A percentile compares a stretch with the other conserved stretches of the same genome.
phyloP scores from a whole-genome alignment of 345 rosid species.

The Diplotaxis tenuifolia region DNA sequence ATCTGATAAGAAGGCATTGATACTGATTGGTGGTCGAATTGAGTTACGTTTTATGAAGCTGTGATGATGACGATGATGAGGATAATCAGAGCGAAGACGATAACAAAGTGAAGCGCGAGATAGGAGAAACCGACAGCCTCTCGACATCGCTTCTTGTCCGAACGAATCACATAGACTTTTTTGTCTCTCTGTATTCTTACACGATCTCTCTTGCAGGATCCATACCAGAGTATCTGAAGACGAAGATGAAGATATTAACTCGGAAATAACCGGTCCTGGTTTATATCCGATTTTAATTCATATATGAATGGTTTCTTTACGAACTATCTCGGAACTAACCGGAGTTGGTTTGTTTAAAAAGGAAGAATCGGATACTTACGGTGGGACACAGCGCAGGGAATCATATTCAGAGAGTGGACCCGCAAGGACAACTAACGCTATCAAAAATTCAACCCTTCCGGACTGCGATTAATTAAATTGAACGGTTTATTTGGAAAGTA shows the following conservation, averaged over 20 bases:
- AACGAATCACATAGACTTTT: constrained; percentile 7
- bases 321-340: background rate
- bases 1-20: constrained; percentile 37
- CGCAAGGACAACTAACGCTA: constrained; percentile 15
- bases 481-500: constrained; percentile 38
- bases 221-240: background rate
- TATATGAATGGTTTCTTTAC: background rate
- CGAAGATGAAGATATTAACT: constrained; percentile 6
- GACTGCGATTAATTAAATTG: constrained; percentile 12
- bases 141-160: constrained; percentile 13
- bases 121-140: constrained; percentile 24
- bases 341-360: background rate
- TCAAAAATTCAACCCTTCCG: constrained; percentile 23
- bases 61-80: background rate
- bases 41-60: constrained; percentile 23
- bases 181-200: background rate
- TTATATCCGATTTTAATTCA: background rate
- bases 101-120: constrained; percentile 15
- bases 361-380: constrained; percentile 36
- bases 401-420: constrained; percentile 5
- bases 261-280: background rate
- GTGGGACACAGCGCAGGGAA: constrained; percentile 35
- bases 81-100: constrained; percentile 7
- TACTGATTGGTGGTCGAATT: background rate
- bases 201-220: background rate